phyloP scores from a whole-genome alignment of 2,329 filamentous ascomycete genomes.

The Claviceps cyperi region DNA sequence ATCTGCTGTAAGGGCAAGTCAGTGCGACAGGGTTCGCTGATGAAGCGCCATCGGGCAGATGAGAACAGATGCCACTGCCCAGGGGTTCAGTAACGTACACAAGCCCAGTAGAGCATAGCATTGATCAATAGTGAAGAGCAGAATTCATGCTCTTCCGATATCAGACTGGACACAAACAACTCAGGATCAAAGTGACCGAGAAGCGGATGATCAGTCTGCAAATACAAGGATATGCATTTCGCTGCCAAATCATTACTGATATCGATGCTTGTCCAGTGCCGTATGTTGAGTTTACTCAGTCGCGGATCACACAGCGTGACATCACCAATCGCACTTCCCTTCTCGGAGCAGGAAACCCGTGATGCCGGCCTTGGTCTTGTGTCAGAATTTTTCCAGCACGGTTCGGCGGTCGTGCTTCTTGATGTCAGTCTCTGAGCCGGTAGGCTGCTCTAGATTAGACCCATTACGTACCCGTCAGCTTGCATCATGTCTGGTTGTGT shows the following conservation, averaged over 20 bases:
- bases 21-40: not conserved
- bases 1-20: constrained; percentile 14
- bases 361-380: not conserved
- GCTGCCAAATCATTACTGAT: constrained; percentile 16
- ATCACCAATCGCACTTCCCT: not conserved
- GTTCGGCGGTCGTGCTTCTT: not conserved
- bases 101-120: constrained; percentile 20
- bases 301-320: constrained; percentile 13
- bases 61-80: too few species aligned
- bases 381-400: not conserved
- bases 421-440: not conserved
- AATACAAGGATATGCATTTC: constrained; percentile 20
- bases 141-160: constrained; percentile 10
- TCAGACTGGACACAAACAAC: constrained; percentile 20
- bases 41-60: too few species aligned
- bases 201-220: constrained; percentile 23
- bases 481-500: not conserved
- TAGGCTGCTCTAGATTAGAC: too few species aligned
- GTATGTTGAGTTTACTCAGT: constrained; percentile 13
- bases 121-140: constrained; percentile 23
- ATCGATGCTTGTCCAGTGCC: constrained; percentile 19
- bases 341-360: not conserved
- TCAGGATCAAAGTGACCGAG: constrained; percentile 21
- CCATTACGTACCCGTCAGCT: not conserved
- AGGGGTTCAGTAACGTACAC: constrained; percentile 19